A percentile compares a stretch with the other conserved stretches of the same genome.
phyloP scores from a whole-genome alignment of 495 filamentous ascomycete genomes.

The Neurospora sp. region DNA sequence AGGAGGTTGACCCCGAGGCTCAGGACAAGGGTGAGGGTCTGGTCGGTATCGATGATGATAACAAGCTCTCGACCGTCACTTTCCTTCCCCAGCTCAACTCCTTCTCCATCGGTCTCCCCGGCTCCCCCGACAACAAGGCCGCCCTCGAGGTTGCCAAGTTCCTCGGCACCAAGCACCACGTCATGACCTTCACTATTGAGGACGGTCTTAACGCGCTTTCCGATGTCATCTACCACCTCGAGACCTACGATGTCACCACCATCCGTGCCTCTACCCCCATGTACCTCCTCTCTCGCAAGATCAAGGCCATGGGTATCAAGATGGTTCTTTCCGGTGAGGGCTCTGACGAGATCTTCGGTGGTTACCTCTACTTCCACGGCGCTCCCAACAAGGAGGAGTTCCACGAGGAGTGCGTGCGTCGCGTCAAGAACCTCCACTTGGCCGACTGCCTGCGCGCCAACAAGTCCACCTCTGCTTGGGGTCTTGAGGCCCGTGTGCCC shows the following conservation, averaged over 20 bases:
- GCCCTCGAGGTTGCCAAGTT: slow-evolving; percentile 86
- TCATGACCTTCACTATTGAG: slow-evolving; percentile 95
- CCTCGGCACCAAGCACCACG: slow-evolving; percentile 93
- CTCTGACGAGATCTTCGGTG: slow-evolving; percentile 94
- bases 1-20: slow-evolving; percentile 31
- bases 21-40: slow-evolving; percentile 52
- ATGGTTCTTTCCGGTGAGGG: slow-evolving; percentile 98
- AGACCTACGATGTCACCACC: slow-evolving; percentile 96
- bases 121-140: slow-evolving; percentile 81
- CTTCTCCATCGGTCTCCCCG: slow-evolving; percentile 92
- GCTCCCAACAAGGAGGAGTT: slow-evolving; percentile 85
- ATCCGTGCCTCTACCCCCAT: slow-evolving; percentile 98
- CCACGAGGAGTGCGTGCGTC: slow-evolving; percentile 83
- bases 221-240: slow-evolving; percentile 95
- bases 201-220: slow-evolving; percentile 92
- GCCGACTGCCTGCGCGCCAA: slow-evolving; percentile 94
- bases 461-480: slow-evolving; percentile 99
- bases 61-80: slow-evolving; percentile 82
- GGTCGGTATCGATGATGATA: slow-evolving; percentile 87
- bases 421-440: slow-evolving; percentile 91
- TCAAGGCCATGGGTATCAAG: slow-evolving; percentile 98
- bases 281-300: slow-evolving; percentile 95
- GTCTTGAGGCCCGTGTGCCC: slow-evolving; percentile 92
- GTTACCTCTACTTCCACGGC: slow-evolving; percentile 96
- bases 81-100: slow-evolving; percentile 91